A percentile compares a stretch with the other conserved stretches of the same genome.
Conservation (phyloP, 1,284 basidiomycete species). For the Trametes polyzona region DNA sequence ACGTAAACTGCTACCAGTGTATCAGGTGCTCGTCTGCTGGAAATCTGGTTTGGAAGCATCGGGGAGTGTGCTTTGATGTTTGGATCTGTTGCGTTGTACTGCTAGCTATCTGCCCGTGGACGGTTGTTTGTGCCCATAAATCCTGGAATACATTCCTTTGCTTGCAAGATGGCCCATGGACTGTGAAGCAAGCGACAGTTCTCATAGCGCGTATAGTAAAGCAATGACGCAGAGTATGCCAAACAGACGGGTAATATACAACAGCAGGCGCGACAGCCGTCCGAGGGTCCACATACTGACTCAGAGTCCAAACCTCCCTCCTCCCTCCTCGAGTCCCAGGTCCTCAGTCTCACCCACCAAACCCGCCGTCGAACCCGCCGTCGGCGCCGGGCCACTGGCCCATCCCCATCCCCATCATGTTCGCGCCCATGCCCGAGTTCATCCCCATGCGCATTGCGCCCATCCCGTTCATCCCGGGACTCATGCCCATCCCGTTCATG, state of each 20-base stretch:
- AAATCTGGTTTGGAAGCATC: no score
- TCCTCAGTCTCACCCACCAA: constrained; percentile 15
- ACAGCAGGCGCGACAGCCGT: no score
- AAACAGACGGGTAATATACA: no score
- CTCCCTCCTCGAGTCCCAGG: no score
- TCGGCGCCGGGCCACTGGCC: constrained; percentile 31
- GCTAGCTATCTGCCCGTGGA: not conserved
- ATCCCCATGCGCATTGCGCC: constrained; percentile 35
- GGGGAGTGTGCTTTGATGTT: no score
- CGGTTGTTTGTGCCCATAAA: not conserved
- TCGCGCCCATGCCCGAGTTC: constrained; percentile 25
- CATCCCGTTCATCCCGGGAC: constrained; percentile 19
- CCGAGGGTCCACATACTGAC: not conserved
- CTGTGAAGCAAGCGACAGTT: no score
- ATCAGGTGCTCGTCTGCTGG: no score
- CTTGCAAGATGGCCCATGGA: no score
- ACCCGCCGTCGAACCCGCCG: constrained; percentile 28
- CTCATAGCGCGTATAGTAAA: no score
- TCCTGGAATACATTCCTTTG: no score
- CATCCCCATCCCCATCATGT: constrained; percentile 30
- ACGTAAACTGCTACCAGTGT: not conserved
- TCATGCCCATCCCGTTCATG: constrained; percentile 31
- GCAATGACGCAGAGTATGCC: no score
- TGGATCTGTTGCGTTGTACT: not conserved
- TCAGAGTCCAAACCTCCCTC: not conserved